Evolutionary conservation across 2,329 filamentous ascomycete species (phyloP).

Genomic region (Aquanectria penicillioides): DNA sequence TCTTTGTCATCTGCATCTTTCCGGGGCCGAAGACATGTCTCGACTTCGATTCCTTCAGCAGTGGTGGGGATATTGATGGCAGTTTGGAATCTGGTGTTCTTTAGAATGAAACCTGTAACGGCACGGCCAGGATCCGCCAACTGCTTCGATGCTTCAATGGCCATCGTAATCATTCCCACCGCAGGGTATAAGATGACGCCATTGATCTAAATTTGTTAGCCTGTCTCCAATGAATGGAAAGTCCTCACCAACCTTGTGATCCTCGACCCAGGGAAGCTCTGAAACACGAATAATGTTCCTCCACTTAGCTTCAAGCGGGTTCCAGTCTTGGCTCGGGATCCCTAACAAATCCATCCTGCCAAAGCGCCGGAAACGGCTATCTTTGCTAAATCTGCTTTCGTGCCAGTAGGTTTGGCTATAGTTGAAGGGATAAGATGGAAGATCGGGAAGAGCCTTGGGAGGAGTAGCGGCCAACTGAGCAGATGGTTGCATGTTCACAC

Average conservation of each 20-base stretch:
- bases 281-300: neutral
- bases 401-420: constrained; percentile 1
- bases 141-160: constrained; percentile 7
- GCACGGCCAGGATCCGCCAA: neutral
- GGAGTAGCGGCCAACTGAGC: too few relatives aligned
- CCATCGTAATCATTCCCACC: constrained; percentile 1
- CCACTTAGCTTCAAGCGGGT: neutral
- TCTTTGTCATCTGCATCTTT: neutral
- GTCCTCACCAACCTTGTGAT: neutral
- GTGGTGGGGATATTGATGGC: neutral
- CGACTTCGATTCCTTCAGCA: neutral
- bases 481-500: too few relatives aligned
- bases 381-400: neutral
- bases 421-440: constrained; percentile 5
- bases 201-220: neutral
- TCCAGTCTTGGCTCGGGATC: neutral
- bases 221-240: neutral
- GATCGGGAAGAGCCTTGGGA: neutral
- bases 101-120: neutral
- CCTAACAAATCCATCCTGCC: neutral
- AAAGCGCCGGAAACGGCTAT: neutral
- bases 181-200: neutral
- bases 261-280: constrained; percentile 3
- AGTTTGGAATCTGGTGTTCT: neutral
- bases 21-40: neutral